Evolutionary conservation across 1,284 basidiomycete genomes (phyloP).

Genomic region (Pseudozyma pruni): DNA sequence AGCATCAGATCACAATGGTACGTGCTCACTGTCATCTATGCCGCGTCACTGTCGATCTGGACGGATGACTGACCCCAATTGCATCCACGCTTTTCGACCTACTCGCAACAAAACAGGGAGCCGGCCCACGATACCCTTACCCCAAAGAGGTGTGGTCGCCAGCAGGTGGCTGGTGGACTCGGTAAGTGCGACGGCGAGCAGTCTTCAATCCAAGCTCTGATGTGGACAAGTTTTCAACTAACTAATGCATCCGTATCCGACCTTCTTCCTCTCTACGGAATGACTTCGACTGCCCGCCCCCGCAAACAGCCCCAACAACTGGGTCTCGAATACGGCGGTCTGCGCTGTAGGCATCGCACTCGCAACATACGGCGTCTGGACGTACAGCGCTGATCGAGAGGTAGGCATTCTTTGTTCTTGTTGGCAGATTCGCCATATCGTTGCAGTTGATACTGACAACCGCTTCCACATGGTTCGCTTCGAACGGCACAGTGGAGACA

Average conservation of each 20-base stretch:
- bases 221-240: background rate
- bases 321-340: slow-evolving; percentile 71
- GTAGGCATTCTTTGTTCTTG: no score
- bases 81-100: background rate
- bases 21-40: no score
- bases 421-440: no score
- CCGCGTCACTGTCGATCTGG: no score
- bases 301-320: slow-evolving; percentile 70
- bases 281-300: no score
- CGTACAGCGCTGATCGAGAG: slow-evolving; percentile 71
- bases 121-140: slow-evolving; percentile 71
- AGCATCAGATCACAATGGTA: no score
- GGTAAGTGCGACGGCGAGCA: slow-evolving; percentile 48
- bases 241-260: background rate
- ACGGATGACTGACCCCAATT: no score
- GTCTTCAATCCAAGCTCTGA: background rate
- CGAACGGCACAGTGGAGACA: slow-evolving; percentile 57
- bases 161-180: slow-evolving; percentile 73
- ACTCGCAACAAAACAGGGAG: slow-evolving; percentile 53
- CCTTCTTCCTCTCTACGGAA: no score
- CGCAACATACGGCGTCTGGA: slow-evolving; percentile 71
- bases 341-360: slow-evolving; percentile 70
- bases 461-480: background rate
- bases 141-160: slow-evolving; percentile 74
- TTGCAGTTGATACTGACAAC: background rate